Evolutionary conservation across 805 yeast genomes (phyloP).

Genomic region (Brettanomyces sp.): DNA sequence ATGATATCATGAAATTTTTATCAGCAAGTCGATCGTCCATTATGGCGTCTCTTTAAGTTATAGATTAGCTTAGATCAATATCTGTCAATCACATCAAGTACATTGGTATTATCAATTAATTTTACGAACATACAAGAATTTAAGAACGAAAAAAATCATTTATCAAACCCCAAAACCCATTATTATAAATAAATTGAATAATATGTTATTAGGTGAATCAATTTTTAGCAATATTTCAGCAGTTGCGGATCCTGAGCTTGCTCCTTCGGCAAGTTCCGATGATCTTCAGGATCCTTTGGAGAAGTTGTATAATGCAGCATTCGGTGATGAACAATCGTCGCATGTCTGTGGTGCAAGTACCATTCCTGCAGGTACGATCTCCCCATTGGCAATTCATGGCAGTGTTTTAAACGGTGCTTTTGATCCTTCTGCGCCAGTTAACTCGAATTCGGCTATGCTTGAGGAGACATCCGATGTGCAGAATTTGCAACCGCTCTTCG

Average conservation of each 20-base stretch:
- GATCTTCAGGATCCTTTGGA: slow-evolving; percentile 2
- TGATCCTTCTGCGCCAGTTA: slow-evolving; percentile 14
- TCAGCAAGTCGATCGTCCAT: slow-evolving; percentile 13
- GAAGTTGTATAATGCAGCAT: slow-evolving; percentile 3
- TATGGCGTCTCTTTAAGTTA: slow-evolving; percentile 13
- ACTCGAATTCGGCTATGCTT: slow-evolving; percentile 42
- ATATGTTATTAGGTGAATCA: slow-evolving; percentile 26
- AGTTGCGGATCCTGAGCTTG: neutral
- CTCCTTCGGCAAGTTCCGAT: neutral
- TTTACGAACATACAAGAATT: neutral
- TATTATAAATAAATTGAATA: slow-evolving; percentile 7
- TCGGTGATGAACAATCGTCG: neutral
- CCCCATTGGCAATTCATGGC: slow-evolving; percentile 47
- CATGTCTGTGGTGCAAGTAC: neutral
- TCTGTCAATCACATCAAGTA: too few species aligned
- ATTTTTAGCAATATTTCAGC: slow-evolving; percentile 19
- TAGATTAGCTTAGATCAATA: too few species aligned
- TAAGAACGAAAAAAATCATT: slow-evolving; percentile 4
- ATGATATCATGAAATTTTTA: slow-evolving; percentile 2
- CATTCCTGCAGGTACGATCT: slow-evolving; percentile 19
- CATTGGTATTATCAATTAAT: too few species aligned
- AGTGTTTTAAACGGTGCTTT: slow-evolving; percentile 45
- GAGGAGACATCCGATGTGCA: neutral
- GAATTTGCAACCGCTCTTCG: slow-evolving; percentile 40
- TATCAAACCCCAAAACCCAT: neutral